Evolutionary conservation across 768 basidiomycete species (phyloP).

Genomic region (Boletus patriciae): DNA sequence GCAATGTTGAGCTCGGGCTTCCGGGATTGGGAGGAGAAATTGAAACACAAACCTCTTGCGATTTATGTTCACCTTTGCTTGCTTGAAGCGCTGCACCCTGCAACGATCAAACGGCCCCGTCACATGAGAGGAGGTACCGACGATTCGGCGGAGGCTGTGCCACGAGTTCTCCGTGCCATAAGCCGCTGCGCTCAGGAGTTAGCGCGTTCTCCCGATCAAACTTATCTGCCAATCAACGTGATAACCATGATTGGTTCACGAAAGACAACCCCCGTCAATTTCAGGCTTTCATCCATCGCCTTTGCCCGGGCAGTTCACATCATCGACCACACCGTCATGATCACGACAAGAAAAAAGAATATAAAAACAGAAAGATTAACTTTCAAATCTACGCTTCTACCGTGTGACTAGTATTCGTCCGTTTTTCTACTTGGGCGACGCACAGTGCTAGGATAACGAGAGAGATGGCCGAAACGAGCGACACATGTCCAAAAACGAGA

Average conservation of each 20-base stretch:
- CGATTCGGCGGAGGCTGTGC: background rate
- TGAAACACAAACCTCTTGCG: background rate
- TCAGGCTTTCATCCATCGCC: too few species aligned
- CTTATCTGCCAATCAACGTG: too few species aligned
- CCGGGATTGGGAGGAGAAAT: background rate
- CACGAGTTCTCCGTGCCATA: too few species aligned
- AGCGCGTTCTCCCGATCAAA: too few species aligned
- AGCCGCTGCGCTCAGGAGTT: too few species aligned
- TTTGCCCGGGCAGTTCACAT: too few species aligned
- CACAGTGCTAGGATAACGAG: background rate
- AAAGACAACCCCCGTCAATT: too few species aligned
- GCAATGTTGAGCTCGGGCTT: background rate
- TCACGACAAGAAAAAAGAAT: background rate
- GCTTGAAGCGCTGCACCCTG: background rate
- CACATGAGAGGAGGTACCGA: background rate
- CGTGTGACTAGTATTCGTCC: background rate
- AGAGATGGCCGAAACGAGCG: background rate
- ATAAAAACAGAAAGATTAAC: background rate
- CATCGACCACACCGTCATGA: background rate
- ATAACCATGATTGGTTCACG: too few species aligned
- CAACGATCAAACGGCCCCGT: conserved; percentile 3
- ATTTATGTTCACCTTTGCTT: background rate
- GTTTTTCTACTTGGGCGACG: background rate
- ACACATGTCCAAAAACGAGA: background rate
- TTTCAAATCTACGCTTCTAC: conserved; percentile 6